Percentiles rank a stretch among this genome's conserved stretches.
These are phyloP conservation scores for Ganoderma lucidum DNA, from an alignment of 1,284 basidiomycete genomes.

Conservation along the genomic window DNA sequence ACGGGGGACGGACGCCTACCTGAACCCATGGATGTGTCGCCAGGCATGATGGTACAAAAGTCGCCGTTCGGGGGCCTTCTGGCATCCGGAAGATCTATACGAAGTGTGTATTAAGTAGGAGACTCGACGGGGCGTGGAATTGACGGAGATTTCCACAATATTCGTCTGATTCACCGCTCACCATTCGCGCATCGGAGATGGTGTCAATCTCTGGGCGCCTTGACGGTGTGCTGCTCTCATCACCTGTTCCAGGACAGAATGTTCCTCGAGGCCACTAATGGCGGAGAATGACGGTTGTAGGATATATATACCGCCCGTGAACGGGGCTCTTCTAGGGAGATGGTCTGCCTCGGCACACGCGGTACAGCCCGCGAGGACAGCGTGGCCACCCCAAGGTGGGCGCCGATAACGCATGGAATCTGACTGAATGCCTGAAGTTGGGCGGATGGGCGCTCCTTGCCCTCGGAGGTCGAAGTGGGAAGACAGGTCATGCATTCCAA, in stretches of 20 bases:
- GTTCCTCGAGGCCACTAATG: conserved; percentile 4
- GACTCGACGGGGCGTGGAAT: conserved; percentile 31
- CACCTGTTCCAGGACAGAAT: conserved; percentile 10
- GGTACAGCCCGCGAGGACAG: conserved; percentile 28
- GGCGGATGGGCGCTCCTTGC: conserved; percentile 22
- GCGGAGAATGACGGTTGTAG: conserved; percentile 3
- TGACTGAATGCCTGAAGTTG: conserved; percentile 15
- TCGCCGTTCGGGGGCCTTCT: conserved; percentile 33
- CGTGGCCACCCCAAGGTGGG: conserved; percentile 23
- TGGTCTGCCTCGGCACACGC: conserved; percentile 12
- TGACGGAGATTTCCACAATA: conserved; percentile 21
- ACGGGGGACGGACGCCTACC: conserved; percentile 11
- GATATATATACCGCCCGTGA: not conserved
- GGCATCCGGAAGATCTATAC: conserved; percentile 18
- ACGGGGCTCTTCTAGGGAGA: conserved; percentile 5
- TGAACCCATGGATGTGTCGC: conserved; percentile 19
- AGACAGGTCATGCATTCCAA: conserved; percentile 31
- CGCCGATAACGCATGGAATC: conserved; percentile 27
- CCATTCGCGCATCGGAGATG: conserved; percentile 11
- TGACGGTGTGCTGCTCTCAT: conserved; percentile 16
- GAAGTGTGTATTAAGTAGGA: conserved; percentile 31
- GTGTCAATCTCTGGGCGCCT: conserved; percentile 11
- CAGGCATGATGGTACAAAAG: conserved; percentile 28
- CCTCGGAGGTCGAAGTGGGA: conserved; percentile 23
- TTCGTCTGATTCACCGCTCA: conserved; percentile 25